Conservation (phyloP, 2,329 filamentous ascomycete species). For the Aspergillus oerlinghausenensis region DNA sequence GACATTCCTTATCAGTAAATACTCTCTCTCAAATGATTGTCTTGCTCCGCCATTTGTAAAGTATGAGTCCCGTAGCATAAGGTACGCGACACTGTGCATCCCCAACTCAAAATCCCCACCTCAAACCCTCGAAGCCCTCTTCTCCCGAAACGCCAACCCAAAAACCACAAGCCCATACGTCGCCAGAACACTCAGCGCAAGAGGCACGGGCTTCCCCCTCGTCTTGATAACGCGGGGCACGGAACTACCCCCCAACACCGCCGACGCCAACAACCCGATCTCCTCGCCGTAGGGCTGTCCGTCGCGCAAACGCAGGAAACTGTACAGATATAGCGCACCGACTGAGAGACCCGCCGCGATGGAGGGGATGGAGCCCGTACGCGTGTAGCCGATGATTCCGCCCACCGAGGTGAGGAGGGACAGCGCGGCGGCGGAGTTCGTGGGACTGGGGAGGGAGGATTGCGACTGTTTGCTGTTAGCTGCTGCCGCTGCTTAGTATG, state of each 20-base stretch:
- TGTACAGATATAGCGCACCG: constrained; percentile 71
- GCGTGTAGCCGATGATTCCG: constrained; percentile 79
- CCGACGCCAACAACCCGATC: constrained; percentile 78
- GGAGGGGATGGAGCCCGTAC: constrained; percentile 81
- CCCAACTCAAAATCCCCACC: neutral
- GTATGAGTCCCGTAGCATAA: neutral
- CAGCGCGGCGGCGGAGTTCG: constrained; percentile 68
- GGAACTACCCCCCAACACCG: constrained; percentile 77
- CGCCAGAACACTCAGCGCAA: constrained; percentile 72
- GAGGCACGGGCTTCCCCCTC: constrained; percentile 72
- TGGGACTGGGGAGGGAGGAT: constrained; percentile 16
- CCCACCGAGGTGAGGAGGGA: constrained; percentile 79
- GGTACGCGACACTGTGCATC: neutral
- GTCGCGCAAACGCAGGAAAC: constrained; percentile 73
- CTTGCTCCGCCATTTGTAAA: neutral
- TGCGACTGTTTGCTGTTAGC: constrained; percentile 1
- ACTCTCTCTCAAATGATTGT: too few relatives aligned
- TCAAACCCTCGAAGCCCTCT: constrained; percentile 18
- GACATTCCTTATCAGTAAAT: too few relatives aligned
- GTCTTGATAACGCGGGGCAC: constrained; percentile 82
- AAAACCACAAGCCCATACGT: constrained; percentile 75
- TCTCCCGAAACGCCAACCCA: constrained; percentile 59
- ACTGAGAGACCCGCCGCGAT: constrained; percentile 80
- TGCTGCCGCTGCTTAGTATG: constrained; percentile 1
- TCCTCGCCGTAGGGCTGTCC: constrained; percentile 78